Conservation (phyloP, 1,284 basidiomycete genomes). For the Tetrapyrgos nigripes region DNA sequence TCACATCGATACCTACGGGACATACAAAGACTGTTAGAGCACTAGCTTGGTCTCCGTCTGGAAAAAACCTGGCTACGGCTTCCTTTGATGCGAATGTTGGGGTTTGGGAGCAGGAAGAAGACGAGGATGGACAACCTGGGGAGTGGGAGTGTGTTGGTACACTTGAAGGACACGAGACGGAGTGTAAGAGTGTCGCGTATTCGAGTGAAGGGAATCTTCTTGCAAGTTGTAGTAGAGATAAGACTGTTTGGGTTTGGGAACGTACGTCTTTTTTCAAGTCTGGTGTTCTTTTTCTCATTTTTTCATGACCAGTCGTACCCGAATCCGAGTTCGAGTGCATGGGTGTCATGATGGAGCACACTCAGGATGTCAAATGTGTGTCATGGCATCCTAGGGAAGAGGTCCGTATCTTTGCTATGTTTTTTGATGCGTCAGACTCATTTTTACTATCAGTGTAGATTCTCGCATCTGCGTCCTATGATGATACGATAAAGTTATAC, state of each 20-base stretch:
- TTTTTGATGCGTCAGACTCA: conserved; percentile 16
- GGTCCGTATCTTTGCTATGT: conserved; percentile 50
- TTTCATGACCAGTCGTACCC: conserved; percentile 68
- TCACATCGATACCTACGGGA: conserved; percentile 77
- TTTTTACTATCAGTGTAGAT: conserved; percentile 60
- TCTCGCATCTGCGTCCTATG: conserved; percentile 96
- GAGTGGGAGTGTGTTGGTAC: conserved; percentile 91
- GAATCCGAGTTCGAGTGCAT: conserved; percentile 97
- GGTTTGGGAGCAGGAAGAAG: conserved; percentile 82
- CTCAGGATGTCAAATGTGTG: conserved; percentile 95
- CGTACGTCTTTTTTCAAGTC: conserved; percentile 48
- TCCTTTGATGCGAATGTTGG: conserved; percentile 96
- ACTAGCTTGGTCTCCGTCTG: conserved; percentile 91
- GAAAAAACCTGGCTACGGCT: conserved; percentile 89
- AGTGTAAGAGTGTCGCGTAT: conserved; percentile 96
- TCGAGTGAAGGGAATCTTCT: conserved; percentile 82
- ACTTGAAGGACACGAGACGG: conserved; percentile 96
- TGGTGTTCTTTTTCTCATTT: background rate
- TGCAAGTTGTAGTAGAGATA: conserved; percentile 94
- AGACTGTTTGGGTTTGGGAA: conserved; percentile 99
- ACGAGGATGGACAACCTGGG: conserved; percentile 47
- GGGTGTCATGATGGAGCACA: conserved; percentile 96
- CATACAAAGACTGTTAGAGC: conserved; percentile 93
- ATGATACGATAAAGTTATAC: conserved; percentile 95
- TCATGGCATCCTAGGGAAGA: conserved; percentile 97